Percentiles rank a stretch among this genome's conserved stretches.
These are phyloP conservation scores for Trametes maxima DNA, from an alignment of 768 basidiomycete species.

Conservation along the genomic window DNA sequence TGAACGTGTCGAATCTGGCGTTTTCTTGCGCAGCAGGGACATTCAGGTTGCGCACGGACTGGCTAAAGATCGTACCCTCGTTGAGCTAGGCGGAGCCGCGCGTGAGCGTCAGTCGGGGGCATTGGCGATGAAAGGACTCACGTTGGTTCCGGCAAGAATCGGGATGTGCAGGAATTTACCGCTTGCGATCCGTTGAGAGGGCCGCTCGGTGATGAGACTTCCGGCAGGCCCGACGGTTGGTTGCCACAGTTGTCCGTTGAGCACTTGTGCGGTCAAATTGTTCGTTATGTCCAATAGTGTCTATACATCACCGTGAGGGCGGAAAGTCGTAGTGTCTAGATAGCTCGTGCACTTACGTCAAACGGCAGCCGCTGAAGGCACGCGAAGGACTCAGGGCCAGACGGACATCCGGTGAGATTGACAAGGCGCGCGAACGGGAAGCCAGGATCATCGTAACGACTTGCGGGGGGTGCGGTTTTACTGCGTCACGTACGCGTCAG, in stretches of 20 bases:
- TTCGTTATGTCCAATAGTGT: slow-evolving; percentile 52
- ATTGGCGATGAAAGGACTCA: slow-evolving; percentile 17
- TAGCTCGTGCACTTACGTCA: slow-evolving; percentile 33
- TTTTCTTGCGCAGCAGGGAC: slow-evolving; percentile 45
- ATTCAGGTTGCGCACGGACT: slow-evolving; percentile 40
- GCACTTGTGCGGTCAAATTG: slow-evolving; percentile 43
- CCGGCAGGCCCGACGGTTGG: slow-evolving; percentile 54
- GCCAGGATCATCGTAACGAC: slow-evolving; percentile 33
- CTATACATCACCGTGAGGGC: slow-evolving; percentile 31
- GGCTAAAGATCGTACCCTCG: slow-evolving; percentile 52
- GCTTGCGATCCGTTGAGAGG: slow-evolving; percentile 46
- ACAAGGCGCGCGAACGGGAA: slow-evolving; percentile 30
- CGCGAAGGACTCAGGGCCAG: slow-evolving; percentile 26
- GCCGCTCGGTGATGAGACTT: slow-evolving; percentile 49
- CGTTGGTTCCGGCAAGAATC: slow-evolving; percentile 59
- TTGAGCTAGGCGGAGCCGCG: slow-evolving; percentile 43
- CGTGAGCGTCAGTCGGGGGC: neutral
- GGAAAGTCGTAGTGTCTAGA: slow-evolving; percentile 40
- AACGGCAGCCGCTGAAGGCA: slow-evolving; percentile 31
- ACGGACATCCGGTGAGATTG: slow-evolving; percentile 24
- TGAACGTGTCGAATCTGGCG: slow-evolving; percentile 48
- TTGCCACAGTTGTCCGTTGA: slow-evolving; percentile 61
- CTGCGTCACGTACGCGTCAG: slow-evolving; percentile 31
- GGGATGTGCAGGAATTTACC: slow-evolving; percentile 58
- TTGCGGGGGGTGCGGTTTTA: slow-evolving; percentile 42